Conservation (phyloP, 164 flowering plant genomes). For the Chimonanthus salicifolius region DNA sequence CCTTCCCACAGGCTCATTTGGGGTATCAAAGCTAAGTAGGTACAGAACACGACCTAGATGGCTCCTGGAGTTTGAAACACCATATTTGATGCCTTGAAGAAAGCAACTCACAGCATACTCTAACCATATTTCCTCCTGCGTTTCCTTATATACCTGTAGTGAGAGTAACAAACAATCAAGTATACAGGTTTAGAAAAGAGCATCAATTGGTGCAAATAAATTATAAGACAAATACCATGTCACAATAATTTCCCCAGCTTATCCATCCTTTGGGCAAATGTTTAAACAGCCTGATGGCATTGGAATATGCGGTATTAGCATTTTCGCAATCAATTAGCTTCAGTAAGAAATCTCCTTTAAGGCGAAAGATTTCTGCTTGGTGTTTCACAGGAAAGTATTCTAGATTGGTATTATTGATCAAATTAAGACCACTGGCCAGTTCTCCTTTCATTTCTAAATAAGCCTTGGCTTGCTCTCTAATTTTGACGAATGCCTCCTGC, state of each 20-base stretch:
- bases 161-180: conserved; percentile 4
- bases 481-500: conserved; percentile 98
- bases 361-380: conserved; percentile 89
- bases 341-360: conserved; percentile 86
- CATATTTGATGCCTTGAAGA: conserved; percentile 95
- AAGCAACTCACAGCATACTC: conserved; percentile 98
- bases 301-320: conserved; percentile 82
- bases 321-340: conserved; percentile 83
- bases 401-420: conserved; percentile 89
- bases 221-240: conserved; percentile 54
- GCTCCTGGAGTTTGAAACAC: conserved; percentile 88
- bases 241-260: conserved; percentile 99
- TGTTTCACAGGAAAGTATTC: conserved; percentile 86
- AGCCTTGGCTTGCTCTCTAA: conserved; percentile 97
- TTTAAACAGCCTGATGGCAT: conserved; percentile 81
- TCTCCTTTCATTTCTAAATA: conserved; percentile 93
- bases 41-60: conserved; percentile 91
- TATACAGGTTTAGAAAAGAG: background rate
- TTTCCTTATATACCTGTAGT: conserved; percentile 80
- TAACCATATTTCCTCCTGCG: conserved; percentile 85
- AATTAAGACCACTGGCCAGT: conserved; percentile 81
- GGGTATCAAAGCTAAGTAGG: conserved; percentile 91
- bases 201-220: background rate
- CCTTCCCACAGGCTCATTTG: conserved; percentile 84
- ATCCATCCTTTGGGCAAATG: conserved; percentile 99